These are phyloP conservation scores for Calocybe gangraenosa DNA, from an alignment of 768 basidiomycete genomes.

Conservation along the genomic window DNA sequence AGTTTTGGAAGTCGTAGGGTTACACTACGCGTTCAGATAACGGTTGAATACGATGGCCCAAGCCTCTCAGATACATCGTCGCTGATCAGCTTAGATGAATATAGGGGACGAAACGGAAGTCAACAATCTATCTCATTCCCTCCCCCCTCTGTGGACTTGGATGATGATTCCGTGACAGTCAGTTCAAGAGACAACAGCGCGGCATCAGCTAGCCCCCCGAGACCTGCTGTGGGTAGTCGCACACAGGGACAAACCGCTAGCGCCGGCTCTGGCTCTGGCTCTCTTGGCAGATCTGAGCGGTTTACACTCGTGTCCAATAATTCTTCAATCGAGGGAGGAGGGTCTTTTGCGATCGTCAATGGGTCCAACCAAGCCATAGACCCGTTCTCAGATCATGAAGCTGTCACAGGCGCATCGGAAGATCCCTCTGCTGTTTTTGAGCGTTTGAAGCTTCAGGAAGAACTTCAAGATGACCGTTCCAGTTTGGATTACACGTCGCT, in stretches of 20 bases:
- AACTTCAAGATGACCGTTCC: constrained; percentile 33
- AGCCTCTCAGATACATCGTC: constrained; percentile 88
- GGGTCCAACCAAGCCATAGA: neutral
- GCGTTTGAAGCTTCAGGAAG: constrained; percentile 49
- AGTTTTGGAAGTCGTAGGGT: constrained; percentile 70
- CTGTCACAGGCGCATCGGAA: constrained; percentile 30
- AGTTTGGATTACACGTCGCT: constrained; percentile 40
- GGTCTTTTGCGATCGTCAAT: neutral
- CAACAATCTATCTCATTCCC: constrained; percentile 50
- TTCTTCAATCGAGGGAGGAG: neutral
- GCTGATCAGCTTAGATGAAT: constrained; percentile 74
- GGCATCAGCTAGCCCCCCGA: constrained; percentile 19
- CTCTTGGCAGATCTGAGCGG: constrained; percentile 5
- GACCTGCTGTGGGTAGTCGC: constrained; percentile 4
- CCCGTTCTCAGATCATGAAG: constrained; percentile 27
- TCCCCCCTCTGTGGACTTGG: constrained; percentile 40
- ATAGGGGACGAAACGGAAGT: constrained; percentile 54
- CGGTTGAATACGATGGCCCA: constrained; percentile 87
- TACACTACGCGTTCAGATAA: constrained; percentile 70
- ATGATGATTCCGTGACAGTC: constrained; percentile 74
- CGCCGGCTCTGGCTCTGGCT: neutral
- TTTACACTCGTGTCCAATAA: constrained; percentile 13
- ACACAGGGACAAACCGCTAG: neutral
- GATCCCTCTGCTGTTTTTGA: constrained; percentile 51
- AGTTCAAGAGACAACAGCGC: constrained; percentile 60